Base-by-base conservation (phyloP, 202 grass and related monocot genomes). In the Hordeum pubiflorum region DNA sequence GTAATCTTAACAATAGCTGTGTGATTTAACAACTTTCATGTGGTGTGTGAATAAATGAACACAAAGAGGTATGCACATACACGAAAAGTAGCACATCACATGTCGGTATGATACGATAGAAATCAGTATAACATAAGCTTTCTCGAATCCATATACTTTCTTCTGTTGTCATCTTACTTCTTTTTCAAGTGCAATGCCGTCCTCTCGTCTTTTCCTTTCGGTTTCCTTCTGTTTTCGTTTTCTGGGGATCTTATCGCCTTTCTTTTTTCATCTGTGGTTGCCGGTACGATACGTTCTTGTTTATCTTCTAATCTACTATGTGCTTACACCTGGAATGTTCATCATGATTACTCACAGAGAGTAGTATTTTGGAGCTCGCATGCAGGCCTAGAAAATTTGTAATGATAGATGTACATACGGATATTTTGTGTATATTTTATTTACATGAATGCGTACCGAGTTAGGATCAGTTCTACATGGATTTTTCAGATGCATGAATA, bases 171-270 rank as follows among this genome's bases (percentile, higher is more conserved):
- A 62, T 55, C 87, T 79, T 67, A 56, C 79, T 74, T 84, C 41
- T 75, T 89, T 83, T 89, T 75, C 68, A 56, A 62, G 88, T 69
- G 83, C 88, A 79, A 89, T 55, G 83, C 79, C 75, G 61, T 77
- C 87, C 75, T 78, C 74, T 87, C 75, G 79, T 85, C 83, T 70
- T 82, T 82, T 74, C 67, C 79, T 79, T 79, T 63, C 70, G 31
- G 70, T 84, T 82, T 79, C 74, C 14, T 80, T 82, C 74, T 39
- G 38, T 86, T 82, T 82, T 89, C 79, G 60, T 86, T 83, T 74
- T 69, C 69, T 55, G 13, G 38, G 79, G 74, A 86, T 69, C 82
- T 89, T 72, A 72, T 81, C 36, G 12, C 40, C 76, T 71, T 84
- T 56, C 34, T 81, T 79, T 81, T 59, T 24, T 37, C 32, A 59